Base-by-base conservation (phyloP, 2,329 filamentous ascomycete genomes). In the Fusarium pseudonygamai region DNA sequence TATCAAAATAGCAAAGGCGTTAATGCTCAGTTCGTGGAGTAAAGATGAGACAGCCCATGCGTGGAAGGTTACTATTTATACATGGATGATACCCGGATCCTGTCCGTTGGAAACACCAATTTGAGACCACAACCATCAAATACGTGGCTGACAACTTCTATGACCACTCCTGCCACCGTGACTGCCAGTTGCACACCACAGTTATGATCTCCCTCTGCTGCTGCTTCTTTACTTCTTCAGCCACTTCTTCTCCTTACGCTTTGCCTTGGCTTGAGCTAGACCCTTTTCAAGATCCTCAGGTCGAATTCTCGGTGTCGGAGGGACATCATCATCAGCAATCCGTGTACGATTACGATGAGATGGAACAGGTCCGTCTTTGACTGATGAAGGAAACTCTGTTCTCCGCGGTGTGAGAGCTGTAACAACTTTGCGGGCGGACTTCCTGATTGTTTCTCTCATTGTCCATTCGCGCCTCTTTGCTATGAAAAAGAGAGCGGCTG, bases 401-500 rank as follows among this genome's bases (percentile, higher is more conserved):
- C 89, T 85, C 53, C 89, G 84, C 11, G 90, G 90, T n/a, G 90
- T 92, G 62, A 92, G 84, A 10, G 87, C 90, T 8, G 86, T 87
- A 47, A 87, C 88, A 34, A 92, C 89, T 77, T 85, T 90, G 70
- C 86, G 87, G 37, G 90, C 90, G 4, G 93, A 95, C 72, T 89
- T 89, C 62, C 91, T 88, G 64, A 97, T 86, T 36, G 87, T 92
- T 79, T 93, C 90, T 66, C 91, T 89, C 74, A 96, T 85, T 74
- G 91, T 93, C 94, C 94, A 96, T 81, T 95, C 93, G 52, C 91
- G 90, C 84, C 94, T 95, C 86, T 96, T 96, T 62, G 94, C 93
- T 42, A 96, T 80, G 81, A 92, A 94, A 84, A 93, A 97, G 34
- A 96, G 88, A 6, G 90, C 83, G 6, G 90, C 89, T 39, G 88